phyloP scores from a whole-genome alignment of 2,329 filamentous ascomycete genomes.

The Nemania sp. region DNA sequence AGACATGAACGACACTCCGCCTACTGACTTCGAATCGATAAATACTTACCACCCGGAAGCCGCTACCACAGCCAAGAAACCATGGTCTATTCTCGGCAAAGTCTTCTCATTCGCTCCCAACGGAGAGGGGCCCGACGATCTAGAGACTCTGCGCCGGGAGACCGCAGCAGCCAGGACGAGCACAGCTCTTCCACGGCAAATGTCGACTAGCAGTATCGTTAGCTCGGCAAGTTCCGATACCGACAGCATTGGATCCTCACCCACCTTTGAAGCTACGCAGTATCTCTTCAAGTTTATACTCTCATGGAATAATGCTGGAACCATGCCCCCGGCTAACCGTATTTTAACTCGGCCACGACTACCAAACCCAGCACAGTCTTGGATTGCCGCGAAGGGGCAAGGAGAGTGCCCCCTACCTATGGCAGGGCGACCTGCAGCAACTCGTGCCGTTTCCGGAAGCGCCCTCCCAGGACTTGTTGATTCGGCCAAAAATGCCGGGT shows the following conservation, averaged over 20 bases:
- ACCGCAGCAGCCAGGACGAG: conserved; percentile 59
- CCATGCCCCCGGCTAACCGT: conserved; percentile 68
- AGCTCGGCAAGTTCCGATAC: conserved; percentile 60
- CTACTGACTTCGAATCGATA: conserved; percentile 50
- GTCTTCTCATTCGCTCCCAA: conserved; percentile 63
- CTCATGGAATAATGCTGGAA: conserved; percentile 69
- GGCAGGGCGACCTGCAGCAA: conserved; percentile 57
- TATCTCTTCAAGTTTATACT: conserved; percentile 82
- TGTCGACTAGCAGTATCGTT: conserved; percentile 48
- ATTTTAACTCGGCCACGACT: conserved; percentile 76
- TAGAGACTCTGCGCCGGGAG: conserved; percentile 64
- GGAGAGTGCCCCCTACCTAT: conserved; percentile 56
- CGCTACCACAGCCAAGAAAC: conserved; percentile 61
- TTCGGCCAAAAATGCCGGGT: conserved; percentile 63
- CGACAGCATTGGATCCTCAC: conserved; percentile 67
- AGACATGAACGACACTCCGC: conserved; percentile 41
- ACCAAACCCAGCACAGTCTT: conserved; percentile 75
- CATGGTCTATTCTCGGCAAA: conserved; percentile 74
- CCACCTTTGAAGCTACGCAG: conserved; percentile 65
- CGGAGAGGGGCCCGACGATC: conserved; percentile 57
- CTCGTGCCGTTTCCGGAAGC: conserved; percentile 62
- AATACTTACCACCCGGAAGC: conserved; percentile 32
- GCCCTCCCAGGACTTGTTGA: conserved; percentile 60
- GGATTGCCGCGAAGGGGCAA: conserved; percentile 61
- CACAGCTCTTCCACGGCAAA: conserved; percentile 55